Percentiles rank a stretch among this genome's conserved stretches.
These are phyloP conservation scores for Clavispora carvajalis DNA, from an alignment of 805 yeast genomes.

Conservation along the genomic window DNA sequence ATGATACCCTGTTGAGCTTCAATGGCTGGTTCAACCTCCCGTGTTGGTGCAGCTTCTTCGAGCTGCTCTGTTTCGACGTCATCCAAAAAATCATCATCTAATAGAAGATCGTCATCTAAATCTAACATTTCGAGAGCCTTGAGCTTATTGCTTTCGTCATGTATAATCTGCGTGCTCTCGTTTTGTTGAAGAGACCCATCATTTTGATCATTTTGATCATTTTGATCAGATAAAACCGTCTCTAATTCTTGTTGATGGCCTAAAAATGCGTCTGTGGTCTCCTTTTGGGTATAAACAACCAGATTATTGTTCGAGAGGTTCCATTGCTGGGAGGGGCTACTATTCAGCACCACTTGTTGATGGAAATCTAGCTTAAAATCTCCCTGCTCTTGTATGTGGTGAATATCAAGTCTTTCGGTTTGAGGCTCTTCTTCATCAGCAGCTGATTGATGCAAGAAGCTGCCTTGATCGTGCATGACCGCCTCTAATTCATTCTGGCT, in stretches of 20 bases:
- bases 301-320: not conserved
- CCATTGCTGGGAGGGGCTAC: too few species aligned
- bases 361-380: too few species aligned
- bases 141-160: constrained; percentile 2
- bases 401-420: not conserved
- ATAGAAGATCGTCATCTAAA: constrained; percentile 27
- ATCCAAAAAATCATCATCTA: constrained; percentile 35
- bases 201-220: not conserved
- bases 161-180: not conserved
- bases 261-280: too few species aligned
- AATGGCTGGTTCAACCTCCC: not conserved
- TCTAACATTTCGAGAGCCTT: constrained; percentile 16
- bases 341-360: too few species aligned
- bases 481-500: not conserved
- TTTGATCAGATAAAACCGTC: too few species aligned
- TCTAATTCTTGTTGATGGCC: too few species aligned
- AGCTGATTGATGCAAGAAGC: not conserved
- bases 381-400: too few species aligned
- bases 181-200: not conserved
- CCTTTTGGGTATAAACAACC: not conserved
- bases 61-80: constrained; percentile 13
- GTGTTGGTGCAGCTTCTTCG: not conserved
- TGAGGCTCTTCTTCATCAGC: not conserved
- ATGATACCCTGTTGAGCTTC: not conserved
- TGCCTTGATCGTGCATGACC: not conserved